A percentile compares a stretch with the other conserved stretches of the same genome.
These are phyloP conservation scores for Magnolia changhungtana DNA, from an alignment of 164 flowering plant species.

Conservation along the genomic window DNA sequence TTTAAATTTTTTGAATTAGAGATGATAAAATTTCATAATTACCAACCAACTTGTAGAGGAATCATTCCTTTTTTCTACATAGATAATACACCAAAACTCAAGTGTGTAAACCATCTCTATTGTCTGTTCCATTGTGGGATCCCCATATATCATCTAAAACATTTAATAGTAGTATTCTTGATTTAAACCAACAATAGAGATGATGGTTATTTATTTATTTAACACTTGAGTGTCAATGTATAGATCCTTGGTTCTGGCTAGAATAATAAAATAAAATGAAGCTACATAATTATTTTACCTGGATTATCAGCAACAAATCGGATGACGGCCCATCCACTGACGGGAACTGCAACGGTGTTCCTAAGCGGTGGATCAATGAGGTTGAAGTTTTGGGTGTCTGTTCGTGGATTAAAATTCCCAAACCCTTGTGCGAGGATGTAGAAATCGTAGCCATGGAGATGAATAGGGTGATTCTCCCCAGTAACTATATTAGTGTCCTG, in stretches of 20 bases:
- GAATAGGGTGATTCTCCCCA: constrained; percentile 84
- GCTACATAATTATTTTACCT: constrained; percentile 31
- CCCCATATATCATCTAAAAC: too few relatives aligned
- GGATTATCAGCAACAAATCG: constrained; percentile 91
- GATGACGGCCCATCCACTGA: constrained; percentile 80
- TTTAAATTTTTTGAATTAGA: not conserved
- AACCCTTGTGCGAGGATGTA: constrained; percentile 63
- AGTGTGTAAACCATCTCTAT: too few relatives aligned
- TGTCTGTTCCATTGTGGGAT: too few relatives aligned
- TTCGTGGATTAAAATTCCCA: constrained; percentile 66
- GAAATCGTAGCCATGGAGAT: constrained; percentile 84
- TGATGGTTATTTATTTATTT: too few relatives aligned
- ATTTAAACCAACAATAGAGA: too few relatives aligned
- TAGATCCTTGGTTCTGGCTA: too few relatives aligned
- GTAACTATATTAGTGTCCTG: constrained; percentile 70
- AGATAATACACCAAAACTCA: too few relatives aligned
- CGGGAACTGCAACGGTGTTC: constrained; percentile 71
- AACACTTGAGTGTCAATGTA: too few relatives aligned
- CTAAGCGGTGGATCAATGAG: constrained; percentile 70
- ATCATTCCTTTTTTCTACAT: not conserved
- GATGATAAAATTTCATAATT: not conserved
- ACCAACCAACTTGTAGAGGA: not conserved
- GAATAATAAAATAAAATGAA: not conserved
- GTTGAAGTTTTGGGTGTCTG: constrained; percentile 65
- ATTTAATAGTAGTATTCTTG: too few relatives aligned